These are phyloP conservation scores for Colletotrichum cereale DNA, from an alignment of 2,329 filamentous ascomycete genomes.

Conservation along the genomic window DNA sequence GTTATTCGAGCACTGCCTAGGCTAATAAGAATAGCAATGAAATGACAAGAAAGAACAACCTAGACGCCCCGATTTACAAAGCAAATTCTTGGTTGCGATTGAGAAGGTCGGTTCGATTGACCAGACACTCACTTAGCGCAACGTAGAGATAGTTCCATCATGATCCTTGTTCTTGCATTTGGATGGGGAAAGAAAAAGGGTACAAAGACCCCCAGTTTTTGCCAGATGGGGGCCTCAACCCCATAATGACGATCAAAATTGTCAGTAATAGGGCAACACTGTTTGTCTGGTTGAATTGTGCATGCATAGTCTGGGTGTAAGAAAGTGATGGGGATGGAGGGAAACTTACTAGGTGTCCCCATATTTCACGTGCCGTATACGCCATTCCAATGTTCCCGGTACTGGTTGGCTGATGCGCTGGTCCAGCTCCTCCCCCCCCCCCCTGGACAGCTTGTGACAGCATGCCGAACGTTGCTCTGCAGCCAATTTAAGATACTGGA, in stretches of 20 bases:
- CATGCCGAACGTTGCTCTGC: slow-evolving; percentile 22
- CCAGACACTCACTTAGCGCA: too few relatives aligned
- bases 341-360: not conserved
- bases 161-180: not conserved
- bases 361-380: slow-evolving; percentile 10
- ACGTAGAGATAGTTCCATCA: not conserved
- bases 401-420: slow-evolving; percentile 3
- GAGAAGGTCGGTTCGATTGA: not conserved
- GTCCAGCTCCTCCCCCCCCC: not conserved
- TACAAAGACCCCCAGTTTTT: not conserved
- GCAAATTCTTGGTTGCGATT: not conserved
- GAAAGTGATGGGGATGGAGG: not conserved
- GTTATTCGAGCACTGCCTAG: not conserved
- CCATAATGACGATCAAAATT: not conserved
- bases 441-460: slow-evolving; percentile 35
- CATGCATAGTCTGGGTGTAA: not conserved
- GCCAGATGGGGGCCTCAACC: not conserved
- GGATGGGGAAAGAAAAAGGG: not conserved
- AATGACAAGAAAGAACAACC: not conserved
- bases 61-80: not conserved
- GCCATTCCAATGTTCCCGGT: not conserved
- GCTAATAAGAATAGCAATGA: not conserved
- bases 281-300: not conserved
- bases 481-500: slow-evolving; percentile 37
- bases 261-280: not conserved